A percentile compares a stretch with the other conserved stretches of the same genome.
These are phyloP conservation scores for Aspergillus haitiensis DNA, from an alignment of 495 filamentous ascomycete species.

Conservation along the genomic window DNA sequence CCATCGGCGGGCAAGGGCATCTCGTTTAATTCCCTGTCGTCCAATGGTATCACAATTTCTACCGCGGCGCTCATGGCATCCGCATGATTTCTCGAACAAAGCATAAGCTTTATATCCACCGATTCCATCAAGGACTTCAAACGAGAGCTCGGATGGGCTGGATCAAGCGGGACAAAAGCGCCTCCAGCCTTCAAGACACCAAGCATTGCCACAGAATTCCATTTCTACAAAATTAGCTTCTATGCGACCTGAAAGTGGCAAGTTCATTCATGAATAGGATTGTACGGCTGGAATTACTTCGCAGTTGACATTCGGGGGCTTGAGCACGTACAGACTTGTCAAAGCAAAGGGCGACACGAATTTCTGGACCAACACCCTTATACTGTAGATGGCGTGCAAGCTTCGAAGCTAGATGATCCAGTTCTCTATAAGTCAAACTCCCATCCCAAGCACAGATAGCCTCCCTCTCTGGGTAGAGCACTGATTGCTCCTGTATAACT, in stretches of 20 bases:
- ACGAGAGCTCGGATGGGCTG: slow-evolving; percentile 54
- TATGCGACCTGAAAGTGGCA: neutral
- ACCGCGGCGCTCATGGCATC: slow-evolving; percentile 31
- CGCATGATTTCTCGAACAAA: slow-evolving; percentile 51
- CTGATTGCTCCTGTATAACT: slow-evolving; percentile 45
- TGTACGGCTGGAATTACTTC: neutral
- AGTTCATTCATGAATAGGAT: neutral
- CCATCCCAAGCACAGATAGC: slow-evolving; percentile 62
- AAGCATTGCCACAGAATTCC: slow-evolving; percentile 57
- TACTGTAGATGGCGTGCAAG: slow-evolving; percentile 48
- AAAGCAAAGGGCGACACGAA: slow-evolving; percentile 54
- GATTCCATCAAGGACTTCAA: slow-evolving; percentile 45
- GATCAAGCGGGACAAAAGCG: slow-evolving; percentile 59
- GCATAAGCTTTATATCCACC: slow-evolving; percentile 44
- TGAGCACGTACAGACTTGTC: slow-evolving; percentile 53
- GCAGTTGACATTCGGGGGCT: neutral
- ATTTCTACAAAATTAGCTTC: slow-evolving; percentile 37
- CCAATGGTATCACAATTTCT: slow-evolving; percentile 40
- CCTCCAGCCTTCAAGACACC: slow-evolving; percentile 61
- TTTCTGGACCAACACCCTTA: slow-evolving; percentile 50
- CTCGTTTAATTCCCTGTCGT: slow-evolving; percentile 31
- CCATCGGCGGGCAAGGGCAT: slow-evolving; percentile 27
- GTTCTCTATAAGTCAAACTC: slow-evolving; percentile 54
- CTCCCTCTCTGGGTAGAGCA: slow-evolving; percentile 40
- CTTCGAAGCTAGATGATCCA: slow-evolving; percentile 48